These are phyloP conservation scores for Colletotrichum camelliae DNA, from an alignment of 2,329 filamentous ascomycete genomes.

Conservation along the genomic window DNA sequence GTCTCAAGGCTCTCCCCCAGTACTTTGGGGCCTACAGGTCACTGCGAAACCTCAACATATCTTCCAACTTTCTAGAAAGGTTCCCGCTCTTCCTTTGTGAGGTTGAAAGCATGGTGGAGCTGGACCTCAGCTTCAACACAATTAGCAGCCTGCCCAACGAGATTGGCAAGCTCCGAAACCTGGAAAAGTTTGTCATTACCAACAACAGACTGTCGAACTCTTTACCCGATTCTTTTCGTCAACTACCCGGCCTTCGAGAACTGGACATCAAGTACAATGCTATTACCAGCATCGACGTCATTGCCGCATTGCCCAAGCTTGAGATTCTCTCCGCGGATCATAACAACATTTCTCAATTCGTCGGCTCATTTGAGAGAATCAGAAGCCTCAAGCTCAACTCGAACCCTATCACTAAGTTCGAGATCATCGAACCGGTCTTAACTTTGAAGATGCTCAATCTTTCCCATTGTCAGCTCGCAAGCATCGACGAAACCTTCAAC, in stretches of 20 bases:
- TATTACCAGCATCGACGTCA: slow-evolving; percentile 85
- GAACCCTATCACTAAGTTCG: slow-evolving; percentile 94
- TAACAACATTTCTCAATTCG: slow-evolving; percentile 89
- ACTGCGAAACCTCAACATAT: slow-evolving; percentile 85
- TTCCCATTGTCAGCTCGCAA: slow-evolving; percentile 88
- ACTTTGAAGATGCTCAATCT: slow-evolving; percentile 88
- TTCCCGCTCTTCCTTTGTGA: slow-evolving; percentile 89
- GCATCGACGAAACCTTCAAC: slow-evolving; percentile 87
- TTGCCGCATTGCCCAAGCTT: slow-evolving; percentile 82
- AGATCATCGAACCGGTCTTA: slow-evolving; percentile 76
- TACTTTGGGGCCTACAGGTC: slow-evolving; percentile 84
- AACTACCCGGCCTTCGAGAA: slow-evolving; percentile 82
- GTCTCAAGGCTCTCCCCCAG: slow-evolving; percentile 75
- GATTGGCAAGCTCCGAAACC: slow-evolving; percentile 77
- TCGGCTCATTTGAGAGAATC: slow-evolving; percentile 85
- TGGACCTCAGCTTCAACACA: slow-evolving; percentile 96
- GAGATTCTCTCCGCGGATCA: slow-evolving; percentile 91
- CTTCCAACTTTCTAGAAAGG: slow-evolving; percentile 86
- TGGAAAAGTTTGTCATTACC: slow-evolving; percentile 92
- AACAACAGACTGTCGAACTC: slow-evolving; percentile 86
- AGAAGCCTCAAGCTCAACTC: slow-evolving; percentile 89
- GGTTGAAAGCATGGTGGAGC: slow-evolving; percentile 82
- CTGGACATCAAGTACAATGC: slow-evolving; percentile 94
- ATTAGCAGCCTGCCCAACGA: slow-evolving; percentile 79
- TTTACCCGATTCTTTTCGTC: slow-evolving; percentile 74